Evolutionary conservation across 805 yeast genomes (phyloP), one percentile per base, ranked within the genome.

Genomic region (Ogataea populi-albae): DNA sequence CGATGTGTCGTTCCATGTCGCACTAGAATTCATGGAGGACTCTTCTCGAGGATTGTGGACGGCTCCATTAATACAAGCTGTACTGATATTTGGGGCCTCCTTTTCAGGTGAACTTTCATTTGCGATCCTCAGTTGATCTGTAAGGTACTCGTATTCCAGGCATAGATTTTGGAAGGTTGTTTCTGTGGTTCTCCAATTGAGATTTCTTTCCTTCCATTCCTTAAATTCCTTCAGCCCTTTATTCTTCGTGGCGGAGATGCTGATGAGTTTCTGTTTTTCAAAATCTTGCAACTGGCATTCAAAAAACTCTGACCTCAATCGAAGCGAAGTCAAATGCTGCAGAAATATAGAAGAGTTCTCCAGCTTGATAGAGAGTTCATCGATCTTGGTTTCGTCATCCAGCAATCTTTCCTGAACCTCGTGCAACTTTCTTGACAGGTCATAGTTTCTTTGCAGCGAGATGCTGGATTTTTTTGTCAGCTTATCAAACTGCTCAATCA

Each of bases 181-280:
- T 34, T 67, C 70, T 0, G 68, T 62, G 4, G 73, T 66, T 54
- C 64, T 59, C 70, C 70, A 65, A 37, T 68, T 66, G 20, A 68
- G 46, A 26, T 60, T 64, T n/a, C 54, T 50, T 31, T 63, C 65
- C 37, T 52, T 49, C 50, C 52, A 38, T n/a, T 46, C 41, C 12
- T 37, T 34, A 22, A 48, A 44, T 24, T 51, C 54, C 12, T 36
- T 33, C 7, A 45, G 19, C 4, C 54, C 57, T 28, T 43, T 43
- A 24, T 45, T 46, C 23, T 43, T 34, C 2, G 49, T 45, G 6
- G 50, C 55, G n/a, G 49, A 35, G 5, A 41, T 40, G 7, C 30
- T 30, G 2, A 27, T 18, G 6, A 30, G 37, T 19, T 40, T 43
- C 17, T 50, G 49, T 11, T 38, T 44, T 26, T 59, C 61, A 14